Base-by-base conservation (phyloP, 1,284 basidiomycete genomes). In the Ganoderma sinense region DNA sequence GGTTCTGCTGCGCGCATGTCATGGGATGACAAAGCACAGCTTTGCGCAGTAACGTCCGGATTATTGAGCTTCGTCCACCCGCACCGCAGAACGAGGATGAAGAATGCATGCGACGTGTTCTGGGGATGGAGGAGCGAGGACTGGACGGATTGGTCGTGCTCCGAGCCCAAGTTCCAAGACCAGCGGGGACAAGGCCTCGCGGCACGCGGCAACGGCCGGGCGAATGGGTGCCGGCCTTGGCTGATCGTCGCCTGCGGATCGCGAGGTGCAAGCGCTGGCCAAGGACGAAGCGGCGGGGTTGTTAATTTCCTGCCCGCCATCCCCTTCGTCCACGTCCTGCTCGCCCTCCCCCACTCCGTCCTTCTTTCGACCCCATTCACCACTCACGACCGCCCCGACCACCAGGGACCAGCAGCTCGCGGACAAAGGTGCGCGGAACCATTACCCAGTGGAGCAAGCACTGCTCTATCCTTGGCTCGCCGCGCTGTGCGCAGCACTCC, bases 401-500 rank as follows among this genome's bases (percentile, higher is more conserved):
- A 59, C 53, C 55, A 62, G 41, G n/a, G 41, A 56, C 59, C 26
- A 29, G 31, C 36, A 36, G 23, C 64, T 40, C 58, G 62, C 63
- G 51, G 65, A 40, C 33, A 23, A 36, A 40, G 18, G n/a, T 39
- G n/a, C 64, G 41, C 64, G 23, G 53, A n/a, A 33, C 51, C 39
- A 69, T 73, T 70, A 69, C 67, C 69, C 71, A 73, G 69, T 67
- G 65, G 62, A 65, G 66, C 69, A 64, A 45, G 64, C 67, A 61
- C 55, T 64, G 69, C 68, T 68, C 68, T 69, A 69, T 67, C 69
- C 72, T 73, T 73, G 72, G 69, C 71, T 66, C 48, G 41, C 69
- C 70, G 72, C 72, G 69, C 72, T 71, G 72, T 73, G 72, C 72
- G 72, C 72, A 73, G 72, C 68, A 65, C 51, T 65, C 66, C 56